Percentiles rank a stretch among this genome's conserved stretches.
Evolutionary conservation across 2,329 filamentous ascomycete species (phyloP).

Genomic region (Mariannaea sp.): DNA sequence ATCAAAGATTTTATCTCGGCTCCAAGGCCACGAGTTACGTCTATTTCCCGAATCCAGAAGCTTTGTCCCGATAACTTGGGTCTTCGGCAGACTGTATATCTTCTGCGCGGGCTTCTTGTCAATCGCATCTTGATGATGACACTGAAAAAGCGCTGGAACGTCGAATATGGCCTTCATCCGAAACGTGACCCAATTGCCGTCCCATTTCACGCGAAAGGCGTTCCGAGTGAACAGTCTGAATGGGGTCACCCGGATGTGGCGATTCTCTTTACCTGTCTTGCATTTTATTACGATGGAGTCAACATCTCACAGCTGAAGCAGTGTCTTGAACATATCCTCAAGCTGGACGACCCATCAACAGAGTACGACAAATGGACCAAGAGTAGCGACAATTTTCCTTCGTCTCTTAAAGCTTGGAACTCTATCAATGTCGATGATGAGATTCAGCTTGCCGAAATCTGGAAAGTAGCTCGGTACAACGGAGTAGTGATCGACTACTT

Average conservation of each 20-base stretch:
- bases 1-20: constrained; percentile 34
- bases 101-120: constrained; percentile 67
- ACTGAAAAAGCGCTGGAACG: constrained; percentile 69
- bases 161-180: constrained; percentile 66
- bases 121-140: constrained; percentile 63
- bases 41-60: constrained; percentile 19
- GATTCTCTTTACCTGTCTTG: constrained; percentile 68
- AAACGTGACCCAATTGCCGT: constrained; percentile 66
- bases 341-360: constrained; percentile 58
- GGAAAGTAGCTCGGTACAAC: constrained; percentile 54
- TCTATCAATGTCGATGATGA: constrained; percentile 65
- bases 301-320: constrained; percentile 54
- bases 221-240: constrained; percentile 66
- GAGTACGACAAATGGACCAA: constrained; percentile 61
- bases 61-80: constrained; percentile 32
- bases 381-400: constrained; percentile 50
- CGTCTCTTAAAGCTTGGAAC: constrained; percentile 58
- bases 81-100: constrained; percentile 46
- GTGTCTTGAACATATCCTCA: constrained; percentile 56
- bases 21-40: constrained; percentile 12
- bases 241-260: constrained; percentile 72
- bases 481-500: constrained; percentile 63
- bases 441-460: constrained; percentile 57
- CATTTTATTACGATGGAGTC: constrained; percentile 69
- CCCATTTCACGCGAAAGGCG: constrained; percentile 48